Evolutionary conservation across 2,329 filamentous ascomycete species (phyloP).

Genomic region (Hortaea werneckii): DNA sequence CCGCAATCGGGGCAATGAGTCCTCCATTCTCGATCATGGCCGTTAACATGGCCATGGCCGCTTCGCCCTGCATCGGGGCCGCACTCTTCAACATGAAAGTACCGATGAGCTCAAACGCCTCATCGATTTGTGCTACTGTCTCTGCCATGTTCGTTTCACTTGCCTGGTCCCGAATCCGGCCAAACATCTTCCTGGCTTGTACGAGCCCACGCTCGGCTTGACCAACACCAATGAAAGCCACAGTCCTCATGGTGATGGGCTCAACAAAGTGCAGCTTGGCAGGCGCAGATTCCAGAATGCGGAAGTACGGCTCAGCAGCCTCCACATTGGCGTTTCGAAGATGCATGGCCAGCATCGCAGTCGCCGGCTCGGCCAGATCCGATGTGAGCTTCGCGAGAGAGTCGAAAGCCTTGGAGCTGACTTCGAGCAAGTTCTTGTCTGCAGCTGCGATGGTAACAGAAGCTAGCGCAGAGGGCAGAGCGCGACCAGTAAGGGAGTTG

Average conservation of each 20-base stretch:
- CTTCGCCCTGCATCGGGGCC: slow-evolving; percentile 42
- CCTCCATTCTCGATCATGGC: slow-evolving; percentile 57
- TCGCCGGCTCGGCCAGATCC: slow-evolving; percentile 47
- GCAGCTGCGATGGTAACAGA: slow-evolving; percentile 69
- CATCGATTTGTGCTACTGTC: slow-evolving; percentile 70
- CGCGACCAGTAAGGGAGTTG: slow-evolving; percentile 46
- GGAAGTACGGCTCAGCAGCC: slow-evolving; percentile 72
- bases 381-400: slow-evolving; percentile 41
- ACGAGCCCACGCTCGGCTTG: slow-evolving; percentile 71
- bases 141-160: slow-evolving; percentile 41
- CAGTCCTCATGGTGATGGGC: slow-evolving; percentile 79
- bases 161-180: slow-evolving; percentile 60
- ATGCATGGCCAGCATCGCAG: slow-evolving; percentile 78
- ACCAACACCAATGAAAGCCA: slow-evolving; percentile 77
- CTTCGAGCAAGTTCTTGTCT: slow-evolving; percentile 60
- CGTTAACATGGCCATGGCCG: slow-evolving; percentile 50
- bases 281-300: slow-evolving; percentile 53
- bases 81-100: slow-evolving; percentile 45
- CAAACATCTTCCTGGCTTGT: slow-evolving; percentile 77
- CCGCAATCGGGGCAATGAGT: slow-evolving; percentile 48
- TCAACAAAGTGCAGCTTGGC: slow-evolving; percentile 65
- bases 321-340: slow-evolving; percentile 72
- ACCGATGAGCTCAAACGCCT: slow-evolving; percentile 64
- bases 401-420: slow-evolving; percentile 51
- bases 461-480: slow-evolving; percentile 55